Evolutionary conservation across 2,329 filamentous ascomycete genomes (phyloP), one percentile per base, ranked within the genome.

Genomic region (Penicillium sp.): DNA sequence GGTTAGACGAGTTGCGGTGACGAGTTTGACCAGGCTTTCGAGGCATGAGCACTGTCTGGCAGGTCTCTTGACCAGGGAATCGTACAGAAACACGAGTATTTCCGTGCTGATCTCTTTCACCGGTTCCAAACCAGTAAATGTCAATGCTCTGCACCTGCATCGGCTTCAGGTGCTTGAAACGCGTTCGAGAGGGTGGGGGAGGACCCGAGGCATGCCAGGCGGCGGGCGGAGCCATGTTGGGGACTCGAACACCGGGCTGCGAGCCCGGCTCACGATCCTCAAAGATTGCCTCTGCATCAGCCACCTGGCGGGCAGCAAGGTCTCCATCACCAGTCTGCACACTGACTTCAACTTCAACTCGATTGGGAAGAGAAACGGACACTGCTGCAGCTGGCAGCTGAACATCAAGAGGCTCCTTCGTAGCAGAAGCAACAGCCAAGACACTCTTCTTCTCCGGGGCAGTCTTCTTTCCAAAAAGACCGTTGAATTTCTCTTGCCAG

Each of bases 401-500:
- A 54, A 88, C 82, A 56, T 91, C 87, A 62, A 88, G 81, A 49
- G 82, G 85, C 67, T 78, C 86, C 71, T 88, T 88, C 64, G 86
- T 91, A 23, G 87, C 84, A 49, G 88, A 86, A 60, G 88, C 83
- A 39, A 91, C 83, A 50, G 85, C 83, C 55, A 89, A 70, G 54
- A 79, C 77, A 69, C 71, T 80, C 57, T 83, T 80, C 66, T 83
- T 86, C 46, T 82, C 80, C 8, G 66, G 63, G 7, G 70, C 62
- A 14, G 70, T 69, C 53, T 85, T 81, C 70, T 89, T 92, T n/a
- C 86, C 85, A 64, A 88, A 81, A 45, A 96, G 82, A 46, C 83
- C 88, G 73, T 96, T 92, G 72, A 97, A 92, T 67, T 87, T 87
- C 66, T 90, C 88, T 73, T 96, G 92, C 92, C 92, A 93, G 8